These are phyloP conservation scores for Colletotrichum echinochloae DNA, from an alignment of 2,329 filamentous ascomycete genomes.

Conservation along the genomic window DNA sequence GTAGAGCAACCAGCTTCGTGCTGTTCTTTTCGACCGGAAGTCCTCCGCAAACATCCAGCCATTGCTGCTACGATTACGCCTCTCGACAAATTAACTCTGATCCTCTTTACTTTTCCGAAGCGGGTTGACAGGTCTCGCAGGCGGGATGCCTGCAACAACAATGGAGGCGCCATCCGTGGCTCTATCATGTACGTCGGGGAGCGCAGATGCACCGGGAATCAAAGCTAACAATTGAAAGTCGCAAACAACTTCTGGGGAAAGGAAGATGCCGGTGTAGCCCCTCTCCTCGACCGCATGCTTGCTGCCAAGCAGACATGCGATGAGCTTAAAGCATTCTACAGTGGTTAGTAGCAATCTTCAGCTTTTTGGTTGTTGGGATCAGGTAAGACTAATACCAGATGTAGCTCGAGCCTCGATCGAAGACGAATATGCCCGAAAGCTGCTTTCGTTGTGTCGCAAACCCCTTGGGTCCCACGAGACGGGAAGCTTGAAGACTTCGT, in stretches of 20 bases:
- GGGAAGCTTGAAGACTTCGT: slow-evolving; percentile 83
- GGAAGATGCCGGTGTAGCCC: slow-evolving; percentile 94
- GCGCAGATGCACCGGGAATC: not conserved
- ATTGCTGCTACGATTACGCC: not conserved
- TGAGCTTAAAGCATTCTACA: slow-evolving; percentile 92
- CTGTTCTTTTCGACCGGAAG: not conserved
- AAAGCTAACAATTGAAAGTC: slow-evolving; percentile 66
- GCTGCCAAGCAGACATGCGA: slow-evolving; percentile 94
- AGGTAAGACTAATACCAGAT: slow-evolving; percentile 16
- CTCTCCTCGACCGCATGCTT: slow-evolving; percentile 93
- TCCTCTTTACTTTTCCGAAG: not conserved
- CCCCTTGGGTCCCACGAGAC: slow-evolving; percentile 88
- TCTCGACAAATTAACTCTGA: not conserved
- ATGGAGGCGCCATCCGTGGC: slow-evolving; percentile 74
- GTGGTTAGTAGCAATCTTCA: slow-evolving; percentile 63
- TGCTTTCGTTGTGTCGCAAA: slow-evolving; percentile 88
- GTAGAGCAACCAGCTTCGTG: not conserved
- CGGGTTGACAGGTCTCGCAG: not conserved
- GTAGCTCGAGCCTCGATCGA: slow-evolving; percentile 90
- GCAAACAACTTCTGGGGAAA: slow-evolving; percentile 99
- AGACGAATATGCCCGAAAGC: slow-evolving; percentile 94
- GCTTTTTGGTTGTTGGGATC: no score
- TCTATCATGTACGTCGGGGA: slow-evolving; percentile 71
- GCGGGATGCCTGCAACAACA: slow-evolving; percentile 70
- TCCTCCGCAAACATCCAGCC: not conserved